Percentiles rank a stretch among this genome's conserved stretches.
Evolutionary conservation across 371 early-diverging fungal genomes (phyloP).

Genomic region (Catenaria anguillulae): DNA sequence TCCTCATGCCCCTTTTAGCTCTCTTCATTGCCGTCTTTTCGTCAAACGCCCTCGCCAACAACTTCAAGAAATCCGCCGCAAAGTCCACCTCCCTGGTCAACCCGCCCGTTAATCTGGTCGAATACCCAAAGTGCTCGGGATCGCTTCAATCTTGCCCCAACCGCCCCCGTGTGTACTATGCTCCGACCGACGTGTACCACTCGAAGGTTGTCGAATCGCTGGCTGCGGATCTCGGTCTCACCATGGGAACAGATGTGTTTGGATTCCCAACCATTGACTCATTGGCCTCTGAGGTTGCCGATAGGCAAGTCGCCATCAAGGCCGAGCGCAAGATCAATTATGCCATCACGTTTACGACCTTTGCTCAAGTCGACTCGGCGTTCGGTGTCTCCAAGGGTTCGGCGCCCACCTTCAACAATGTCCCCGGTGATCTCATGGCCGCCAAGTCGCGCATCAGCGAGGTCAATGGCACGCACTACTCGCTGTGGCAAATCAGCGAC

Average conservation of each 20-base stretch:
- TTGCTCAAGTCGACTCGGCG: neutral
- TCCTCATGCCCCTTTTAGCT: neutral
- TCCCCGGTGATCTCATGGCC: neutral
- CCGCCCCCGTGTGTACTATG: neutral
- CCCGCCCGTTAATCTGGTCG: constrained; percentile 3
- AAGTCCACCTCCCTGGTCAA: constrained; percentile 8
- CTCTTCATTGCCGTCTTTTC: neutral
- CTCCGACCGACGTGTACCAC: neutral
- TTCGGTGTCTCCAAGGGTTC: neutral
- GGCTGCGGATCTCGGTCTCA: neutral
- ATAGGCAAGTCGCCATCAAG: no score
- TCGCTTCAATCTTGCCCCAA: no score
- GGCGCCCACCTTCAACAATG: neutral
- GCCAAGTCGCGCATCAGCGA: neutral
- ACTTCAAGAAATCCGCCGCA: constrained; percentile 1
- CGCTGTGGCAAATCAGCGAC: neutral
- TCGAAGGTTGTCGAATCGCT: neutral
- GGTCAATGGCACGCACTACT: neutral
- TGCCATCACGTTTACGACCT: neutral
- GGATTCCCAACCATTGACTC: neutral
- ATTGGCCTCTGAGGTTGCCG: neutral
- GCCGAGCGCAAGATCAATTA: neutral
- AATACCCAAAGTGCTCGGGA: neutral
- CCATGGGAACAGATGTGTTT: constrained; percentile 2
- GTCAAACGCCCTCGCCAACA: constrained; percentile 4